Evolutionary conservation across 1,284 basidiomycete species (phyloP), one percentile per base, ranked within the genome.

Genomic region (Somion occarium): DNA sequence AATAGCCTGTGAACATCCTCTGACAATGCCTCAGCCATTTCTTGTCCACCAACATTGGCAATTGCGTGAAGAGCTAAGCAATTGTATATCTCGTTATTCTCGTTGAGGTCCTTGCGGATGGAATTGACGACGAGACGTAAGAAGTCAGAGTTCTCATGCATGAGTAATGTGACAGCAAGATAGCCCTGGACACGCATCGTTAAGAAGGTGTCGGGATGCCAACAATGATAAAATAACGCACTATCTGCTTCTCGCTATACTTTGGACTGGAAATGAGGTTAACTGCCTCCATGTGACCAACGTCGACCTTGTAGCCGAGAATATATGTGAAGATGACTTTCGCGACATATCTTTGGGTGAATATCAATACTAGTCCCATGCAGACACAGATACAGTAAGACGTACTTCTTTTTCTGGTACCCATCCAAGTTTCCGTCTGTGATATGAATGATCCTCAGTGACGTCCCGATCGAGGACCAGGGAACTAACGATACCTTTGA

Each of bases 251-350:
- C 74, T 99, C 97, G 61, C 91, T 94, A 69, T 99, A 99, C 66
- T 97, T 98, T 43, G 83, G 73, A 65, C 92, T 95, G 37, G 95
- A 90, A 61, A 99, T 98, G 59, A 99, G 80, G 69, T 99, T 98
- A 61, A 99, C 91, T 12, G 97, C 96, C 66, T 99, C 96, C 94
- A 99, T 97, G 69, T 99, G 96, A 3, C 97, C 97, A 30, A 99
- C 83, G 66, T 99, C 97, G 61, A 99, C 95, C 70, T 95, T 95
- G 75, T 99, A 99, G 27, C 97, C 97, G 53, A 99, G 78, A 59
- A 99, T 99, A 65, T 98, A 98, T 18, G 97, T 98, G 75, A 99
- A 99, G 56, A 99, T 89, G 62, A 99, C 96, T 75, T 99, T 98
- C 53, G 89, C 85, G 39, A 91, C 86, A 78, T 91, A 92, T 83